phyloP scores from a whole-genome alignment of 2,329 filamentous ascomycete species.

The Cercospora sojina region DNA sequence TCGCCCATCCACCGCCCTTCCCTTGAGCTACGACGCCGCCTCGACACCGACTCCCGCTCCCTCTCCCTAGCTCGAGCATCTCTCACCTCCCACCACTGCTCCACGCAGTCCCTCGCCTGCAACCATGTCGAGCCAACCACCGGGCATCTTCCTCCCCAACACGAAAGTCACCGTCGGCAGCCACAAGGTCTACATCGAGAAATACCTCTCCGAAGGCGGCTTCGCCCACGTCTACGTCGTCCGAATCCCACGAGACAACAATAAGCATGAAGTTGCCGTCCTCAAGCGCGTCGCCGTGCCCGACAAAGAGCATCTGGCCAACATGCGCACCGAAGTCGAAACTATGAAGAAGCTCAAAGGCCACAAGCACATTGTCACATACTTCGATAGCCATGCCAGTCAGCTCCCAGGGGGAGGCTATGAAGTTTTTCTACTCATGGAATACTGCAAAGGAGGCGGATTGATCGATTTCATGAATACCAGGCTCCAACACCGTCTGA shows the following conservation, averaged over 20 bases:
- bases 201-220: slow-evolving; percentile 95
- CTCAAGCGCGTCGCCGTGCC: slow-evolving; percentile 94
- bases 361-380: slow-evolving; percentile 92
- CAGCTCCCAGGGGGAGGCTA: slow-evolving; percentile 90
- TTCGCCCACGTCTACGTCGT: slow-evolving; percentile 99
- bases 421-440: slow-evolving; percentile 98
- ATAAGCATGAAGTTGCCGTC: slow-evolving; percentile 78
- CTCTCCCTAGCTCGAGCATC: background rate
- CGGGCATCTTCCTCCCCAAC: slow-evolving; percentile 83
- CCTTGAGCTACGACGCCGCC: background rate
- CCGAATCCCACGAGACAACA: slow-evolving; percentile 72
- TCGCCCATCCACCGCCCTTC: background rate
- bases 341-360: slow-evolving; percentile 99
- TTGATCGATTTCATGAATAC: slow-evolving; percentile 99
- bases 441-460: slow-evolving; percentile 90
- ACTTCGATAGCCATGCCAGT: slow-evolving; percentile 96
- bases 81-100: background rate
- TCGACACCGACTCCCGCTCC: background rate
- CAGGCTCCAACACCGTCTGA: slow-evolving; percentile 88
- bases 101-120: background rate
- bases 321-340: slow-evolving; percentile 98
- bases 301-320: slow-evolving; percentile 88
- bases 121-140: slow-evolving; percentile 33
- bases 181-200: slow-evolving; percentile 91
- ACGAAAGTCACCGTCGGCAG: slow-evolving; percentile 95